These are phyloP conservation scores for Mycosphaerella sp. DNA, from an alignment of 2,329 filamentous ascomycete genomes.

Conservation along the genomic window DNA sequence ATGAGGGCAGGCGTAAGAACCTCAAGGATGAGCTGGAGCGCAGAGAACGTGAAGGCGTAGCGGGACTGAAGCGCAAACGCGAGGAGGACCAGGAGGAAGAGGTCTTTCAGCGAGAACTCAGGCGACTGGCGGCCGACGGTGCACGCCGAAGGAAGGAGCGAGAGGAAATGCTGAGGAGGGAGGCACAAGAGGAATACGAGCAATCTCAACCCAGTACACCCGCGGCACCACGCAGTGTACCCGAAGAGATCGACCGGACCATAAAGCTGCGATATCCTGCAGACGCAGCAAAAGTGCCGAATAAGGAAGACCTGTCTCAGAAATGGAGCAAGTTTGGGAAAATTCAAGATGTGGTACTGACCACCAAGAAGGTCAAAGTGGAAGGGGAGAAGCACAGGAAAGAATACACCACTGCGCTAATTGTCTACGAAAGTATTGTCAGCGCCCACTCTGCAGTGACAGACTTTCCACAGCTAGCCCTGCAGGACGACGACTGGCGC, in stretches of 20 bases:
- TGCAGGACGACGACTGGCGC: slow-evolving; percentile 38
- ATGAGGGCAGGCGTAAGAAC: slow-evolving; percentile 64
- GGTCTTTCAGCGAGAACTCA: slow-evolving; percentile 50
- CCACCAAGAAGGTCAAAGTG: slow-evolving; percentile 46
- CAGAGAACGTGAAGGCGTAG: slow-evolving; percentile 51
- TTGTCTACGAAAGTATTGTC: slow-evolving; percentile 53
- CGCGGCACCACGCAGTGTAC: slow-evolving; percentile 15
- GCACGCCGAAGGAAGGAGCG: slow-evolving; percentile 51
- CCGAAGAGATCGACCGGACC: slow-evolving; percentile 51
- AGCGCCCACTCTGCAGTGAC: slow-evolving; percentile 52
- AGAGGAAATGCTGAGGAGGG: slow-evolving; percentile 47
- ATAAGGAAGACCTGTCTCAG: slow-evolving; percentile 41
- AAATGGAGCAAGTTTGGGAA: slow-evolving; percentile 52
- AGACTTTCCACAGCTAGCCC: slow-evolving; percentile 35
- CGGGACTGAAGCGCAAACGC: slow-evolving; percentile 39
- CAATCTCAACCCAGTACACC: slow-evolving; percentile 22
- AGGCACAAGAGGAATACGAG: slow-evolving; percentile 44
- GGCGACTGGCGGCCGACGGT: slow-evolving; percentile 42
- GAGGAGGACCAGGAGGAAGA: slow-evolving; percentile 47
- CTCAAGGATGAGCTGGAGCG: slow-evolving; percentile 84
- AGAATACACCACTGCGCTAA: slow-evolving; percentile 43
- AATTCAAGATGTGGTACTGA: slow-evolving; percentile 50
- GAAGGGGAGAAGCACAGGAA: slow-evolving; percentile 28
- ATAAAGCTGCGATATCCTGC: slow-evolving; percentile 48
- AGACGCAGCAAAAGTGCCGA: slow-evolving; percentile 31